Evolutionary conservation across 2,329 filamentous ascomycete species (phyloP).

Genomic region (Bipolaris victoriae): DNA sequence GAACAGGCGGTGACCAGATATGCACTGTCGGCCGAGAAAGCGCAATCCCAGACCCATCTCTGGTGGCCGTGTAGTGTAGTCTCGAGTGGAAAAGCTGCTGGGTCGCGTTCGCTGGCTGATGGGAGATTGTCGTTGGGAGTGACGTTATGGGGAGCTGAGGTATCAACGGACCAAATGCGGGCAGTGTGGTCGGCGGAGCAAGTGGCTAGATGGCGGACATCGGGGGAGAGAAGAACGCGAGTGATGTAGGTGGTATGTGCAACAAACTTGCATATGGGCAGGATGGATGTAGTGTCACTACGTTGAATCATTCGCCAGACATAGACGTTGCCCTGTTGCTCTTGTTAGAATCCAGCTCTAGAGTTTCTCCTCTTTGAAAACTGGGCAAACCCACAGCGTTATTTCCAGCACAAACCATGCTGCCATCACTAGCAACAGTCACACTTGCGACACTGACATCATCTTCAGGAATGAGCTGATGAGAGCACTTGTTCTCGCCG

Average conservation of each 20-base stretch:
- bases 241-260: constrained; percentile 94
- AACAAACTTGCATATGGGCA: constrained; percentile 86
- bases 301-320: constrained; percentile 93
- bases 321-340: constrained; percentile 83
- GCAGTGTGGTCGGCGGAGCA: constrained; percentile 94
- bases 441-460: constrained; percentile 93
- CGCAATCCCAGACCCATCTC: constrained; percentile 97
- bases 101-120: constrained; percentile 47
- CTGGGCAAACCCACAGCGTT: constrained; percentile 69
- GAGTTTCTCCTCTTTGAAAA: background rate
- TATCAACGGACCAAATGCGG: constrained; percentile 93
- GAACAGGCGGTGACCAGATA: constrained; percentile 93
- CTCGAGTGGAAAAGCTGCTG: constrained; percentile 75
- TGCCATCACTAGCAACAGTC: constrained; percentile 93
- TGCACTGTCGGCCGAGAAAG: constrained; percentile 89
- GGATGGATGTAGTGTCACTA: constrained; percentile 79
- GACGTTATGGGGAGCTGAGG: constrained; percentile 44
- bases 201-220: constrained; percentile 92
- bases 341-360: constrained; percentile 4
- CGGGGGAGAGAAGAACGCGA: constrained; percentile 86
- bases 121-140: constrained; percentile 41
- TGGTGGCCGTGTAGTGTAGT: constrained; percentile 89
- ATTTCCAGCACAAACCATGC: constrained; percentile 90
- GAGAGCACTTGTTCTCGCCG: constrained; percentile 94
- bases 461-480: constrained; percentile 94